phyloP scores from a whole-genome alignment of 148 eudicot species.

The Amaranthus palmeri region DNA sequence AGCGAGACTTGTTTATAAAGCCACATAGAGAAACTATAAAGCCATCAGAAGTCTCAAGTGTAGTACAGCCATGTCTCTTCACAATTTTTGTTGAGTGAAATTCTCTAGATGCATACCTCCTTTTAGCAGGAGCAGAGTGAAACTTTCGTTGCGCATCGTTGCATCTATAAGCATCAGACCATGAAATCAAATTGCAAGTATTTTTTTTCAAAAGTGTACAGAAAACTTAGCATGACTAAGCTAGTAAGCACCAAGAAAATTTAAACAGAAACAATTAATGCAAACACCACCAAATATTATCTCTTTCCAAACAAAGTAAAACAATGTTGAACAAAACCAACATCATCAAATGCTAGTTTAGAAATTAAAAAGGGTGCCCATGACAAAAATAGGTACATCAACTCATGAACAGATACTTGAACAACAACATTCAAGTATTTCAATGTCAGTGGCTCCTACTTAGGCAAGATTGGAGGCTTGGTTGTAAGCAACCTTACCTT shows the following conservation, averaged over 20 bases:
- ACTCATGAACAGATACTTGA: too few species aligned
- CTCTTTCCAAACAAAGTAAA: too few species aligned
- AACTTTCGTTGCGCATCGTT: not conserved
- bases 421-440: too few species aligned
- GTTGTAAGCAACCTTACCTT: too few species aligned
- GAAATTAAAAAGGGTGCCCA: too few species aligned
- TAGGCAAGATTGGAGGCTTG: too few species aligned
- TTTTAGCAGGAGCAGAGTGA: conserved; percentile 17
- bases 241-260: not conserved
- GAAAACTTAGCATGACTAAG: not conserved
- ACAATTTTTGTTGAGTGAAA: conserved; percentile 24
- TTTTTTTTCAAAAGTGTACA: not conserved
- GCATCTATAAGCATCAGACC: conserved; percentile 5
- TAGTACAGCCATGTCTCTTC: conserved; percentile 47
- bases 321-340: too few species aligned
- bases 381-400: too few species aligned
- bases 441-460: too few species aligned
- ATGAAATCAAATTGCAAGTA: not conserved
- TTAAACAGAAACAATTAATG: not conserved
- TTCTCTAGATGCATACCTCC: conserved; percentile 21
- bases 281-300: not conserved
- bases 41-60: conserved; percentile 60
- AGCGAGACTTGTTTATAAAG: conserved; percentile 39
- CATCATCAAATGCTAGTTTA: too few species aligned
- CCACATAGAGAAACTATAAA: conserved; percentile 39